These are phyloP conservation scores for Paecilomyces variotii DNA, from an alignment of 2,329 filamentous ascomycete species.

Conservation along the genomic window DNA sequence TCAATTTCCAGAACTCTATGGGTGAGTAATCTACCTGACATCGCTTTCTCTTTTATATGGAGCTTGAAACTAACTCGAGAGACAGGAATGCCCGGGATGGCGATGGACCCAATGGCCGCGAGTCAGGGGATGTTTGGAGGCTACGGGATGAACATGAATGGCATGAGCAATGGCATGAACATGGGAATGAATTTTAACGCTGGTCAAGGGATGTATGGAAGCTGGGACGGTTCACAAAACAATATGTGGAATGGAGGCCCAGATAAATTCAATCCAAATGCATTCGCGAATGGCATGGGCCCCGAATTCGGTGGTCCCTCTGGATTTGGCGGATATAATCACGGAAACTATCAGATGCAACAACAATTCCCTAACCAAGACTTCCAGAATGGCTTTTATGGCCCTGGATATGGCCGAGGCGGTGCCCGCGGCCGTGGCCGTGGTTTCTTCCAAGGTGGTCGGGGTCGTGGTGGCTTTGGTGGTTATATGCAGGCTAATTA, in stretches of 20 bases:
- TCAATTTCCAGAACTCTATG: conserved; percentile 75
- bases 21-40: conserved; percentile 50
- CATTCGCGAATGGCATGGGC: conserved; percentile 64
- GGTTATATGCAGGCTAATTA: conserved; percentile 31
- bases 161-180: conserved; percentile 67
- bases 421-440: conserved; percentile 53
- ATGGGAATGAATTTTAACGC: conserved; percentile 58
- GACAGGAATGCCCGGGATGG: conserved; percentile 69
- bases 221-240: conserved; percentile 70
- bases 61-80: conserved; percentile 14
- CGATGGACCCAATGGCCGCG: conserved; percentile 59
- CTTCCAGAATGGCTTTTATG: conserved; percentile 70
- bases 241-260: conserved; percentile 70
- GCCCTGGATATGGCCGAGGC: conserved; percentile 60
- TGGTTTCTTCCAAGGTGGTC: conserved; percentile 45
- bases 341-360: conserved; percentile 63
- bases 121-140: conserved; percentile 43
- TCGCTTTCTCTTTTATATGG: neutral
- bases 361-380: conserved; percentile 53
- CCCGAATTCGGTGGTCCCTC: conserved; percentile 74
- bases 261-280: conserved; percentile 87
- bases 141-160: conserved; percentile 71
- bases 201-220: conserved; percentile 60
- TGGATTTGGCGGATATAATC: conserved; percentile 61
- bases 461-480: conserved; percentile 28